Conservation (phyloP, 495 filamentous ascomycete genomes). For the Parachaetomium inaequale region DNA sequence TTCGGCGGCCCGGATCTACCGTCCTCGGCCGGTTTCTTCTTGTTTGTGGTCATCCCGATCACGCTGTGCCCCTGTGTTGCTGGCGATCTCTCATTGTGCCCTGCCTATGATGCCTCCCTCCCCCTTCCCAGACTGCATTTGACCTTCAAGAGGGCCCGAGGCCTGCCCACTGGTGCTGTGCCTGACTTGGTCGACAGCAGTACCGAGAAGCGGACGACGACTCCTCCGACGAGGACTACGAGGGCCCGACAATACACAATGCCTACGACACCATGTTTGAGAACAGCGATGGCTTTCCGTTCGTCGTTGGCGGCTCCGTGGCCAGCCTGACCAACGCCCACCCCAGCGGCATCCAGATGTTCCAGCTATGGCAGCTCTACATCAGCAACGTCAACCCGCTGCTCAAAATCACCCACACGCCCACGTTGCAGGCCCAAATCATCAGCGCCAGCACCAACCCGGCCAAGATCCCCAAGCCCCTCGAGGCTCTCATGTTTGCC, state of each 20-base stretch:
- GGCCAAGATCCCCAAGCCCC: slow-evolving; percentile 44
- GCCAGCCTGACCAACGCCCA: slow-evolving; percentile 55
- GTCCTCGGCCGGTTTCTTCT: not conserved
- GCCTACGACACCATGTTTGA: slow-evolving; percentile 54
- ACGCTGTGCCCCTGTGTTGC: not conserved
- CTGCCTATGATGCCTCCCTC: not conserved
- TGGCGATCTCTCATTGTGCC: not conserved
- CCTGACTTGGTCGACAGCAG: slow-evolving; percentile 35
- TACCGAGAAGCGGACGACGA: slow-evolving; percentile 47
- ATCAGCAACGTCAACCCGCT: slow-evolving; percentile 67
- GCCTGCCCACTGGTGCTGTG: not conserved
- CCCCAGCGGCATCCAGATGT: slow-evolving; percentile 63
- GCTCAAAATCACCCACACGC: slow-evolving; percentile 64
- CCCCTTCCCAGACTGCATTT: not conserved
- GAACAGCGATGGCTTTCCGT: slow-evolving; percentile 55
- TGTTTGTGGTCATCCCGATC: not conserved
- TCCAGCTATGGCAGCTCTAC: slow-evolving; percentile 70
- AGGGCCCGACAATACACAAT: slow-evolving; percentile 50
- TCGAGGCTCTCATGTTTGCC: slow-evolving; percentile 55
- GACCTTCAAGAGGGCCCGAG: not conserved
- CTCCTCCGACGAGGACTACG: slow-evolving; percentile 60
- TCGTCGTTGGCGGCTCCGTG: slow-evolving; percentile 50
- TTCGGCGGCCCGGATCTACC: not conserved
- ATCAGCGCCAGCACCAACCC: slow-evolving; percentile 48
- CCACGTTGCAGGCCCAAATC: slow-evolving; percentile 55